Evolutionary conservation across 129 eudicot species (phyloP).

Genomic region (Oenanthe sinensis): DNA sequence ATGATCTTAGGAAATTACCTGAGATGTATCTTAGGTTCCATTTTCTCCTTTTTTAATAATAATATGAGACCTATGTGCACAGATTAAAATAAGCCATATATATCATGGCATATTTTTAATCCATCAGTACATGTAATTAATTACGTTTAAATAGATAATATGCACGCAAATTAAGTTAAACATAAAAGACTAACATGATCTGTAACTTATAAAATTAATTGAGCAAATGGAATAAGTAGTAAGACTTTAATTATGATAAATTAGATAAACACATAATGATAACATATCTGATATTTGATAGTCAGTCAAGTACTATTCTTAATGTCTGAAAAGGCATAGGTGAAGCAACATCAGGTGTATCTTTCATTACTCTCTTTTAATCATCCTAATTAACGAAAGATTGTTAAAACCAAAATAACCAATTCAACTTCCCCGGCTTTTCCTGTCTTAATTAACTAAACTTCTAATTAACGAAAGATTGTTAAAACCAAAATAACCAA

Average conservation of each 20-base stretch:
- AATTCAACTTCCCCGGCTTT: background rate
- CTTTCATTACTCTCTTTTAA: background rate
- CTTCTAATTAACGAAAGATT: background rate
- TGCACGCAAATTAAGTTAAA: too few relatives aligned
- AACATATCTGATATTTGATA: background rate
- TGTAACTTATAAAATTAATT: too few relatives aligned
- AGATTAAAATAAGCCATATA: too few relatives aligned
- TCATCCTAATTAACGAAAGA: background rate
- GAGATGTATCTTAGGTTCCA: too few relatives aligned
- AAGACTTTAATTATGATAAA: background rate
- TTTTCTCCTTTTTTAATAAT: too few relatives aligned
- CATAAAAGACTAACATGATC: background rate
- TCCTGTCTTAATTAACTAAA: background rate
- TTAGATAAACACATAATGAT: background rate
- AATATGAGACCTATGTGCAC: too few relatives aligned
- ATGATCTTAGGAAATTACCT: too few relatives aligned
- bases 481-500: background rate
- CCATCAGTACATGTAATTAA: too few relatives aligned
- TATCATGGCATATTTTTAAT: too few relatives aligned
- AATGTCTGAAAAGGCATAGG: background rate
- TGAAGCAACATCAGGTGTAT: background rate
- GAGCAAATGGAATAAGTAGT: too few relatives aligned
- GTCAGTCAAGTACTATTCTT: slow-evolving; percentile 1
- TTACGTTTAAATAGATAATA: too few relatives aligned
- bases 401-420: slow-evolving; percentile 1